phyloP scores from a whole-genome alignment of 805 yeast species.

The Candida quercuum region DNA sequence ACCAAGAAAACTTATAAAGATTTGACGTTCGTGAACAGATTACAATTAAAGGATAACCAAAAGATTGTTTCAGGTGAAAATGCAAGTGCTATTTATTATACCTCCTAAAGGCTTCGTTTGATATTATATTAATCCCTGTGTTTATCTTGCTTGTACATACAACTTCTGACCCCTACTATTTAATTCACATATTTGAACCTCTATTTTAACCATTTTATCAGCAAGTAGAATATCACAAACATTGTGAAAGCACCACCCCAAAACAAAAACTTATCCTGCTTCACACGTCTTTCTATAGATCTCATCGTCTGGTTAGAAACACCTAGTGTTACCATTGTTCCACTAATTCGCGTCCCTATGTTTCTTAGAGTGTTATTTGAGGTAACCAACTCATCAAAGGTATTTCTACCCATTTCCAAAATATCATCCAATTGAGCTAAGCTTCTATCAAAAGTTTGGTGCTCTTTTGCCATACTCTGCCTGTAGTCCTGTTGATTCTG shows the following conservation, averaged over 20 bases:
- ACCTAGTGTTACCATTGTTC: slow-evolving; percentile 75
- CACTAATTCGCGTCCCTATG: slow-evolving; percentile 59
- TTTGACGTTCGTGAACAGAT: slow-evolving; percentile 35
- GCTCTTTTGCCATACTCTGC: slow-evolving; percentile 70
- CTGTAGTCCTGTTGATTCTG: slow-evolving; percentile 24
- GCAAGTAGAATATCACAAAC: slow-evolving; percentile 60
- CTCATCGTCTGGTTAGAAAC: slow-evolving; percentile 81
- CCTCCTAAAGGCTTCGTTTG: slow-evolving; percentile 9
- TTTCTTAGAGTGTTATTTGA: slow-evolving; percentile 69
- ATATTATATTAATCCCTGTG: too few relatives aligned
- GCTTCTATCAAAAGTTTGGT: slow-evolving; percentile 56
- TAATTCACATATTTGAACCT: too few relatives aligned
- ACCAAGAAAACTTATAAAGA: slow-evolving; percentile 26
- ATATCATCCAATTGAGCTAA: slow-evolving; percentile 84
- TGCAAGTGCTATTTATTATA: slow-evolving; percentile 61
- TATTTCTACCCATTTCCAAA: slow-evolving; percentile 80
- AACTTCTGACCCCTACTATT: too few relatives aligned
- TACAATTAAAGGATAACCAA: slow-evolving; percentile 48
- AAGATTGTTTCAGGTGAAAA: slow-evolving; percentile 56
- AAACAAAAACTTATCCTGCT: slow-evolving; percentile 82
- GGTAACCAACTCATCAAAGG: slow-evolving; percentile 79
- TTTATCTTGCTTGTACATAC: background rate
- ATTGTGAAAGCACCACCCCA: slow-evolving; percentile 65
- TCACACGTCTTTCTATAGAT: slow-evolving; percentile 72
- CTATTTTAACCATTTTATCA: slow-evolving; percentile 61